Base-by-base conservation (phyloP, 1,284 basidiomycete species). In the Chondrostereum purpureum region DNA sequence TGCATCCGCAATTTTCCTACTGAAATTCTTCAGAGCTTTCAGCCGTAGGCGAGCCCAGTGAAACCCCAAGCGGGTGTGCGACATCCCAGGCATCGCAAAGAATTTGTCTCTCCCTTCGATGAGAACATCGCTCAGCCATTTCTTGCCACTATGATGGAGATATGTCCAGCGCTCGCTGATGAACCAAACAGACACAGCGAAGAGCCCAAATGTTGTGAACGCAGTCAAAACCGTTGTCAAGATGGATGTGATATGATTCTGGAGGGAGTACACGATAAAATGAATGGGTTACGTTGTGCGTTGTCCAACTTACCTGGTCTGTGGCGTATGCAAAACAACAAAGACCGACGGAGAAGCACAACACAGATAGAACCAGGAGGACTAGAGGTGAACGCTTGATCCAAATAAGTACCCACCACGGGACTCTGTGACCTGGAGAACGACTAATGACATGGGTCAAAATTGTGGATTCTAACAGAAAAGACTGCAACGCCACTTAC, bases 401-500 rank as follows among this genome's bases (percentile, higher is more conserved):
- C 83, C 83, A 88, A 49, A 85, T 85, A 44, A 82, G 63, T 20
- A 86, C 82, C 82, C 83, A 86, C 81, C 83, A 86, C 0, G 83
- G 83, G n/a, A 85, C 80, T 46, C 79, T 75, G 59, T 73, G 68
- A 8, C 70, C 69, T 18, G 72, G 73, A 44, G 72, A 74, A 45
- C 73, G 73, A 53, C 71, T 57, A 39, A 14, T 44, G 8, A 31
- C 8, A 8, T n/a, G 27, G 27, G 27, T n/a, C 27, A n/a, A 31
- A n/a, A 31, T n/a, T 31, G 27, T 8, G 27, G 27, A 8, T 31
- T 8, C n/a, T 8, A 8, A 8, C n/a, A n/a, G n/a, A 31, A 31
- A 31, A 31, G 8, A 31, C 8, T 8, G n/a, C 27, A n/a, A 42
- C 12, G 19, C 23, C 34, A 75, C 82, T 55, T 61, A 85, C 83